phyloP scores from a whole-genome alignment of 257 asterid species.

The Jacaranda copaia region DNA sequence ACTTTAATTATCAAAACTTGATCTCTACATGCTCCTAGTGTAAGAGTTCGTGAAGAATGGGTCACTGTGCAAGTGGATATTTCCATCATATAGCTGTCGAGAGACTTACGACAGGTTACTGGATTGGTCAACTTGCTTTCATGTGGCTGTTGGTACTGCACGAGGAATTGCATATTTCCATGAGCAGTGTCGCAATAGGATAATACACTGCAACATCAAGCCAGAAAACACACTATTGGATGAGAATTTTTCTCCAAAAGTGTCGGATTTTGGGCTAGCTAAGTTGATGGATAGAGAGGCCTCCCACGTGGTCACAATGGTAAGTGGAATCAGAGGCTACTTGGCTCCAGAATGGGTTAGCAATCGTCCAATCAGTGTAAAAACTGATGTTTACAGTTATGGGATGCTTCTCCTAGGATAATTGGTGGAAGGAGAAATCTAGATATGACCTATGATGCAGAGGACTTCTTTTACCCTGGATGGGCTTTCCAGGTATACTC shows the following conservation, averaged over 20 bases:
- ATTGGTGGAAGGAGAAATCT: conserved; percentile 90
- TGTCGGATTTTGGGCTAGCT: conserved; percentile 93
- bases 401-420: conserved; percentile 90
- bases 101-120: conserved; percentile 47
- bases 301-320: conserved; percentile 83
- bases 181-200: conserved; percentile 89
- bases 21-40: conserved; percentile 75
- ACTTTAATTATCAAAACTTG: background rate
- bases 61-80: conserved; percentile 89
- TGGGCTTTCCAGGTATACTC: conserved; percentile 91
- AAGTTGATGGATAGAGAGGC: conserved; percentile 96
- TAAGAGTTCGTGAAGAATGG: conserved; percentile 95
- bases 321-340: conserved; percentile 89
- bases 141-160: conserved; percentile 82
- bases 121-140: conserved; percentile 79
- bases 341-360: conserved; percentile 93
- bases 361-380: conserved; percentile 85
- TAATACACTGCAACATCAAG: conserved; percentile 91
- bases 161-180: conserved; percentile 92
- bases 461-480: conserved; percentile 90
- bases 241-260: conserved; percentile 84
- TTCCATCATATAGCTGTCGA: conserved; percentile 49
- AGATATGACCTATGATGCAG: conserved; percentile 79
- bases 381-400: conserved; percentile 90
- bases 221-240: conserved; percentile 90